A percentile compares a stretch with the other conserved stretches of the same genome.
These are phyloP conservation scores for Dioszegia aurantiaca DNA, from an alignment of 768 basidiomycete genomes.

Conservation along the genomic window DNA sequence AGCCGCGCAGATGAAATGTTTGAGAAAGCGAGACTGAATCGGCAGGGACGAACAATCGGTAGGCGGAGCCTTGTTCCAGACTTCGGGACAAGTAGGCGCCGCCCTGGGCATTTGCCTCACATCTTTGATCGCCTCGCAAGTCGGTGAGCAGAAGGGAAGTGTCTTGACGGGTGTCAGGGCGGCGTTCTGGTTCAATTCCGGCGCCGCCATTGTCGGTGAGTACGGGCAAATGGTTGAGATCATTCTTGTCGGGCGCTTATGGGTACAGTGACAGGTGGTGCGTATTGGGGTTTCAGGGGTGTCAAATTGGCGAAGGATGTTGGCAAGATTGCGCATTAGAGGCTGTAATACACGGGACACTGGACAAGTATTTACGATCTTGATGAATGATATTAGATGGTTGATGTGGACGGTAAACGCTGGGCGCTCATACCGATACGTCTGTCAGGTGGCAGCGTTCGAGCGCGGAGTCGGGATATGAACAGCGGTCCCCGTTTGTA, in stretches of 20 bases:
- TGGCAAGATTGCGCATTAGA: constrained; percentile 3
- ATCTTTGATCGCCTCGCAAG: constrained; percentile 21
- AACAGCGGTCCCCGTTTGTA: too few relatives aligned
- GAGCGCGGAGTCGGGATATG: too few relatives aligned
- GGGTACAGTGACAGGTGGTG: constrained; percentile 6
- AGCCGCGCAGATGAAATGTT: not conserved
- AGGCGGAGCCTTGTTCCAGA: constrained; percentile 32
- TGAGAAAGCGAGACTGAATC: not conserved
- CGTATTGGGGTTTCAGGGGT: constrained; percentile 1
- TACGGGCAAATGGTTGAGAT: not conserved
- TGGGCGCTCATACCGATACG: too few relatives aligned
- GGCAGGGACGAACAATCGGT: constrained; percentile 27
- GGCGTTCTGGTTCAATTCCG: constrained; percentile 22
- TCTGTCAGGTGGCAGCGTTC: too few relatives aligned
- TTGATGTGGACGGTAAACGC: too few relatives aligned
- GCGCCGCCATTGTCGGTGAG: constrained; percentile 20
- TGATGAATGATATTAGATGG: too few relatives aligned
- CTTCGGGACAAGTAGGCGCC: constrained; percentile 15
- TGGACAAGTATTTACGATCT: too few relatives aligned
- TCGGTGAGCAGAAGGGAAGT: constrained; percentile 12
- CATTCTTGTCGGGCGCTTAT: not conserved
- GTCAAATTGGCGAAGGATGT: constrained; percentile 18
- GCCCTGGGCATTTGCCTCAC: constrained; percentile 21
- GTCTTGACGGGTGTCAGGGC: constrained; percentile 20
- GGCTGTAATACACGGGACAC: not conserved